phyloP scores from a whole-genome alignment of 345 rosid genomes.

The Aethionema arabicum region DNA sequence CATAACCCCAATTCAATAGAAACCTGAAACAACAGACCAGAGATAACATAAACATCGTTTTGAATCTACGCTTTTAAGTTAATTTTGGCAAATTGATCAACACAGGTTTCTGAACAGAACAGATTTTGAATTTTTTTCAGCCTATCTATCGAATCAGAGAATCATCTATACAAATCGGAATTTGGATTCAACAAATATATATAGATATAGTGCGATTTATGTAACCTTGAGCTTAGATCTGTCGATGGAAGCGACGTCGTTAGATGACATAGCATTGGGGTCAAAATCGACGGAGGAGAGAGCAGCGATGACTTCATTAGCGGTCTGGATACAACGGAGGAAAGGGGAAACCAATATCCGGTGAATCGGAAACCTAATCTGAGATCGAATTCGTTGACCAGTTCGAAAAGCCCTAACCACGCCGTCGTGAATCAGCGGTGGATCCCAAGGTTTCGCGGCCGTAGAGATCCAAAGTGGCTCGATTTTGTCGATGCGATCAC shows the following conservation, averaged over 20 bases:
- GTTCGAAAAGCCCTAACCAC: constrained; percentile 45
- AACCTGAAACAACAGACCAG: constrained; percentile 40
- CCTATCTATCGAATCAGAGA: no score
- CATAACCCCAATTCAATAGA: constrained; percentile 75
- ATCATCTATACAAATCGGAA: no score
- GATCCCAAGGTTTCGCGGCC: constrained; percentile 77
- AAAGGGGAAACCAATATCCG: constrained; percentile 81
- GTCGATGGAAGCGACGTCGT: constrained; percentile 39
- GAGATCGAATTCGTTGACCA: constrained; percentile 44
- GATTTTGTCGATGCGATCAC: constrained; percentile 65
- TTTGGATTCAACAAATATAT: no score
- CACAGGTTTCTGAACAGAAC: no score
- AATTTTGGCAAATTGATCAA: no score
- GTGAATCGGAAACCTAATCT: constrained; percentile 64
- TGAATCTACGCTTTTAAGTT: no score
- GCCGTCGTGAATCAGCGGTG: constrained; percentile 58
- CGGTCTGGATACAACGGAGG: constrained; percentile 80
- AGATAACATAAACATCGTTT: no score
- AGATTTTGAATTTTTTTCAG: no score
- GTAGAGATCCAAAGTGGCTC: constrained; percentile 49
- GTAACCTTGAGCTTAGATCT: constrained; percentile 63
- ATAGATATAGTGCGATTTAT: neutral
- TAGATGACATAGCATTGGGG: constrained; percentile 1
- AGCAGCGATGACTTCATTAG: constrained; percentile 50
- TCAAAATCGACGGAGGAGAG: constrained; percentile 48